Base-by-base conservation (phyloP, 345 rosid species). In the Populus davidiana region DNA sequence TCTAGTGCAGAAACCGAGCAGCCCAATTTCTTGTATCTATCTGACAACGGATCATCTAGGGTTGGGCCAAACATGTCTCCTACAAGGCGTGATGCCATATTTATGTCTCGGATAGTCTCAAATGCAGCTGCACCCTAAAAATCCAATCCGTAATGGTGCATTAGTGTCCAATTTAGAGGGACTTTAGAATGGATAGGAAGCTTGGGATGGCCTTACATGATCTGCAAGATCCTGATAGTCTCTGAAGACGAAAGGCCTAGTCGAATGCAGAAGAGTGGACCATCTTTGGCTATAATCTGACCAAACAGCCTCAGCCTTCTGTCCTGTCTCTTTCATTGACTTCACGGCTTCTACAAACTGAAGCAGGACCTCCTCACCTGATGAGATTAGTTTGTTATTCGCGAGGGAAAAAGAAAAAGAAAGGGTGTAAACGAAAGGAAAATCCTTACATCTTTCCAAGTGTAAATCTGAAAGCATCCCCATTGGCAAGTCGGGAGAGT, bases 231-330 rank as follows among this genome's bases (percentile, higher is more conserved):
- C 93, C 54, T 91, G 84, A 52, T 81, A 76, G 70, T 95, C 90
- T 21, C 86, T 84, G 44, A 91, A 79, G 68, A 91, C 81, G 85
- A 87, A 87, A 0, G 96, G 94, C 77, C 96, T 83, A 2, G 91
- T 85, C 16, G 89, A 87, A 44, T 86, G 97, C 91, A 91, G 69
- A 65, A 91, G 83, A 64, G 88, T 85, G 62, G 89, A 91, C 98
- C 97, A 93, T 75, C 90, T 84, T 44, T 90, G 88, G 84, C 99
- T 90, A 3, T 86, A 91, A 61, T 94, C 97, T 8, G 91, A 88
- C 94, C 93, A 91, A 63, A 86, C 69, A 2, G 90, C 92, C 56
- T 87, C 90, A 0, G 91, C 83, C 81, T 89, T 90, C 39, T 81
- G 90, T 31, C 92, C 95, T 0, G 75, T 78, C 70, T 85, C 93